phyloP scores from a whole-genome alignment of 2,329 filamentous ascomycete genomes.

The Nannizzia gypsea region DNA sequence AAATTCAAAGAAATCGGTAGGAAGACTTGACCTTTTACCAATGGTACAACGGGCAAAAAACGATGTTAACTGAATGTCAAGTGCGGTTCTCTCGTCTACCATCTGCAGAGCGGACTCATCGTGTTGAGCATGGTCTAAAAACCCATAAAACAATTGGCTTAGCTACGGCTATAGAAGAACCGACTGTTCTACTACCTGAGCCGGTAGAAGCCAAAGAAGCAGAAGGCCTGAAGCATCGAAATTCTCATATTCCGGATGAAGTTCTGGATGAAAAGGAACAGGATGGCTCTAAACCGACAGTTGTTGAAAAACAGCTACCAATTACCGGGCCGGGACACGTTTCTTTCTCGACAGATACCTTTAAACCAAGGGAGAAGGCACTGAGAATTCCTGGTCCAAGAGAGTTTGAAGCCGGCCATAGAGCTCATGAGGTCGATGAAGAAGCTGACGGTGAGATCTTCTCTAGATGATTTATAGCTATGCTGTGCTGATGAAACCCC shows the following conservation, averaged over 20 bases:
- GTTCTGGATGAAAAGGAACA: neutral
- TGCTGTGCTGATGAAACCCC: neutral
- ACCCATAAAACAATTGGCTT: neutral
- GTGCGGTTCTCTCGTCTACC: slow-evolving; percentile 9
- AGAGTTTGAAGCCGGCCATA: slow-evolving; percentile 15
- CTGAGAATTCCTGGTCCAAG: slow-evolving; percentile 14
- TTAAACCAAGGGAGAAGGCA: slow-evolving; percentile 11
- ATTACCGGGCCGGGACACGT: slow-evolving; percentile 10
- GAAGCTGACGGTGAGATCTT: slow-evolving; percentile 7
- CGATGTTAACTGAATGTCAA: neutral
- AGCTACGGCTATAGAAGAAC: slow-evolving; percentile 1
- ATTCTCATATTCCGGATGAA: neutral
- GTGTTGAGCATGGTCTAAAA: slow-evolving; percentile 1
- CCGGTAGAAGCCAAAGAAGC: neutral
- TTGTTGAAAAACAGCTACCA: slow-evolving; percentile 2
- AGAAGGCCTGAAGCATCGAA: slow-evolving; percentile 6
- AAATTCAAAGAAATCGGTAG: slow-evolving; percentile 31
- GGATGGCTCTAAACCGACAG: neutral
- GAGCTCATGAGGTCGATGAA: slow-evolving; percentile 19
- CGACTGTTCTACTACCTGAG: neutral
- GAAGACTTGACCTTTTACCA: neutral
- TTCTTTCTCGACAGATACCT: slow-evolving; percentile 13
- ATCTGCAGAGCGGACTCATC: slow-evolving; percentile 9
- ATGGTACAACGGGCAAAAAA: neutral
- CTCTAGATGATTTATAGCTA: neutral